phyloP scores from a whole-genome alignment of 768 basidiomycete genomes.

The Thelephora aurantiotincta region DNA sequence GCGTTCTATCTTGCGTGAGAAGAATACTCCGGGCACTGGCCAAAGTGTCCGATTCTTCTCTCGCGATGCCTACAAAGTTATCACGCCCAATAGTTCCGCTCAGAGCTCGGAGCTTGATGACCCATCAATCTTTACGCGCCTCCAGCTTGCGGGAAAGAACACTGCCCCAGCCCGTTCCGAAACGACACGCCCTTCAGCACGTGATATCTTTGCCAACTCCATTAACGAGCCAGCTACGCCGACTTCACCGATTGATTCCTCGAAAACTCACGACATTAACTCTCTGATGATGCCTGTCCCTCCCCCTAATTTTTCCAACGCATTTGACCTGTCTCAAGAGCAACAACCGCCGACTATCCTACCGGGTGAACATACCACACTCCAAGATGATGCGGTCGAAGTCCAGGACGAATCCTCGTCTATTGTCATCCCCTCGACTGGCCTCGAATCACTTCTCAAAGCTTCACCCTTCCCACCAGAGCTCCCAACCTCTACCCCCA shows the following conservation, averaged over 20 bases:
- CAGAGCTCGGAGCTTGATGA: conserved; percentile 21
- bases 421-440: background rate
- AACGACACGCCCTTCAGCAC: conserved; percentile 27
- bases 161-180: conserved; percentile 16
- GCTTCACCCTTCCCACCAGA: background rate
- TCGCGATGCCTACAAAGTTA: conserved; percentile 47
- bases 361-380: conserved; percentile 9
- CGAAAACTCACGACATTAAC: conserved; percentile 7
- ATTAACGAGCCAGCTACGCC: conserved; percentile 4
- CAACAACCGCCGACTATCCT: conserved; percentile 38
- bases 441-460: background rate
- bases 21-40: conserved; percentile 62
- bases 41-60: conserved; percentile 71
- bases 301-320: conserved; percentile 31
- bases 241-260: conserved; percentile 9
- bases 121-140: conserved; percentile 13
- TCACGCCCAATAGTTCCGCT: conserved; percentile 49
- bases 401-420: conserved; percentile 5
- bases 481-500: conserved; percentile 3
- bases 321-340: conserved; percentile 45
- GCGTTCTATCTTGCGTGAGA: conserved; percentile 59
- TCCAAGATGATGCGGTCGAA: conserved; percentile 25
- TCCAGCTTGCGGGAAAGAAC: conserved; percentile 18
- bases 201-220: conserved; percentile 28
- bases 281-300: conserved; percentile 25